These are phyloP conservation scores for Suillus variegatus DNA, from an alignment of 768 basidiomycete genomes.

Conservation along the genomic window DNA sequence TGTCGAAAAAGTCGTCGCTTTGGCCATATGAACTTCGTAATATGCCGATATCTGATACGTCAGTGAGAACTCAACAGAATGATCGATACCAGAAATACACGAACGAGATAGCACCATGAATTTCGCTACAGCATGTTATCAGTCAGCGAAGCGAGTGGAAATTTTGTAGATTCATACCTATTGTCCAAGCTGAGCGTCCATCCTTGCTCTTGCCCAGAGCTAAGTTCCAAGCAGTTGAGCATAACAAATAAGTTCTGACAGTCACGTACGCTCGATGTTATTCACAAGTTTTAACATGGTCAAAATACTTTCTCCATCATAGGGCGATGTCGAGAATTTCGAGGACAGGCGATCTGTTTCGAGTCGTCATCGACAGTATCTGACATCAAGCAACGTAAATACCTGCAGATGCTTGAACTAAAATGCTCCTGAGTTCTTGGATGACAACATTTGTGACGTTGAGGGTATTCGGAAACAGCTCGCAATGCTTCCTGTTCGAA, in stretches of 20 bases:
- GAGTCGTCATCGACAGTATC: not conserved
- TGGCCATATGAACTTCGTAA: conserved; percentile 32
- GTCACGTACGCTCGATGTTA: conserved; percentile 25
- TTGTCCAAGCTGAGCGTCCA: conserved; percentile 25
- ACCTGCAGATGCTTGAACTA: conserved; percentile 34
- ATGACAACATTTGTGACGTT: conserved; percentile 20
- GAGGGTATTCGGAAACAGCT: conserved; percentile 29
- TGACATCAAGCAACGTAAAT: not conserved
- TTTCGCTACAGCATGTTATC: conserved; percentile 19
- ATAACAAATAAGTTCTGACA: not conserved
- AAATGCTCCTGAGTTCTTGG: conserved; percentile 20
- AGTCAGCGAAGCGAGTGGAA: not conserved
- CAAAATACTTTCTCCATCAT: conserved; percentile 19
- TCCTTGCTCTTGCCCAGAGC: conserved; percentile 7
- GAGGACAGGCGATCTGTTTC: conserved; percentile 28
- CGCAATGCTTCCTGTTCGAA: conserved; percentile 29
- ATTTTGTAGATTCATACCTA: conserved; percentile 17
- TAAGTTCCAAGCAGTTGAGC: not conserved
- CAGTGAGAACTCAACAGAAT: not conserved
- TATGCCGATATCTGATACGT: conserved; percentile 26
- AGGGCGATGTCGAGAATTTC: conserved; percentile 35
- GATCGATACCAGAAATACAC: conserved; percentile 3
- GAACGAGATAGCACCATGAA: conserved; percentile 33
- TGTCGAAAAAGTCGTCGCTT: conserved; percentile 32
- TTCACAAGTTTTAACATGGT: conserved; percentile 31